Evolutionary conservation across 768 basidiomycete species (phyloP), one percentile per base, ranked within the genome.

Genomic region (Boletus pseudo-olivaceus): DNA sequence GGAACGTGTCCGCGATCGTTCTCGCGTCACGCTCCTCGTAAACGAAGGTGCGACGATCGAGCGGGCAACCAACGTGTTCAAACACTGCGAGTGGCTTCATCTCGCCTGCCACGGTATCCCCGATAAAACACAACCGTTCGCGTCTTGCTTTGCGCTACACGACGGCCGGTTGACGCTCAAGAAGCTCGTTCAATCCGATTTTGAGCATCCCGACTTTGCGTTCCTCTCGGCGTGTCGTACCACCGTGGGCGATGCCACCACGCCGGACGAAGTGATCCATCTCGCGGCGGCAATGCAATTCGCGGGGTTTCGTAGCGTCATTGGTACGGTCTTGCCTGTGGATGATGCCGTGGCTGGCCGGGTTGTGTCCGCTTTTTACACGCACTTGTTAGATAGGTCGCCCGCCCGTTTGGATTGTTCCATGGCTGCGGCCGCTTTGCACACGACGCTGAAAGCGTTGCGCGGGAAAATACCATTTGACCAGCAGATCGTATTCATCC

Each of bases 141-240:
- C 61, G 12, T 61, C 60, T 4, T 49, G 7, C 10, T 62, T 62
- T 27, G 55, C 55, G 7, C 10, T 57, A 19, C 35, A 41, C 12
- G 48, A 61, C 35, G 49, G 40, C 14, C 61, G 40, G 1, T 15
- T 62, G 29, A 41, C 53, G 19, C 49, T 62, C 23, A 17, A n/a
- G 9, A 7, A 40, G 19, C 57, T 55, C 47, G 37, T 47, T 1
- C 49, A 45, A 1, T 39, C 47, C 17, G 30, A 48, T 14, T 45
- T 49, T 39, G 9, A 23, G 35, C 34, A 38, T 12, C 17, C 45
- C 7, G 50, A 55, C 3, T 55, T 58, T 42, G 60, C 48, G 12
- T 62, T 62, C 47, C 33, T 70, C 17, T 65, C 64, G 33, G 67
- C 67, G 5, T 70, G 68, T 40, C 62, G 66, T 19, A 65, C 68